Evolutionary conservation across 306 rosid species (phyloP).

Genomic region (Fagus sylvatica): DNA sequence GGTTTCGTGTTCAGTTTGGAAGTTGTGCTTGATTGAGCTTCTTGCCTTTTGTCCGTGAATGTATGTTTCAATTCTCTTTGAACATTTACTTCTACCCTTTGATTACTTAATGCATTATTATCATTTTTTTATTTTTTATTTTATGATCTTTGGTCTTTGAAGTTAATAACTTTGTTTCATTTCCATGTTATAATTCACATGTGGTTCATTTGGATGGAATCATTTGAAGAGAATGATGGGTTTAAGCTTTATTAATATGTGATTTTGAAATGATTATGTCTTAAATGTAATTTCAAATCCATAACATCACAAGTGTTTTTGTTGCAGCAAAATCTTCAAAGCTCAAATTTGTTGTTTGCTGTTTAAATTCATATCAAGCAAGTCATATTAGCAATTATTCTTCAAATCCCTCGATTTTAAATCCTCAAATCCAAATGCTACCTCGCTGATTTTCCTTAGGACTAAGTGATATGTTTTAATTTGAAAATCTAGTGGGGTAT

Average conservation of each 20-base stretch:
- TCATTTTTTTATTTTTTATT: background rate
- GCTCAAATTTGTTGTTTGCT: too few relatives aligned
- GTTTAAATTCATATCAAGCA: too few relatives aligned
- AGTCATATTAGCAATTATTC: too few relatives aligned
- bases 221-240: too few relatives aligned
- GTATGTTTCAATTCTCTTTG: conserved; percentile 14
- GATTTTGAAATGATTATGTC: too few relatives aligned
- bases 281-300: too few relatives aligned
- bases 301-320: too few relatives aligned
- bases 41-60: conserved; percentile 8
- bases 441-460: background rate
- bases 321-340: too few relatives aligned
- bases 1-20: background rate
- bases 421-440: background rate
- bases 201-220: too few relatives aligned
- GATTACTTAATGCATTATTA: background rate
- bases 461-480: background rate
- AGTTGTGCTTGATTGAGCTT: conserved; percentile 13
- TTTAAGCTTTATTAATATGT: too few relatives aligned
- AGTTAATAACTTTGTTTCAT: background rate
- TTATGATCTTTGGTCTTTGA: background rate
- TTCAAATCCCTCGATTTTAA: too few relatives aligned
- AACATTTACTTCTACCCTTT: background rate
- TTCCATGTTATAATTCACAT: too few relatives aligned
- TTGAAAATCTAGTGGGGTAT: background rate